Base-by-base conservation (phyloP, 441 rosid genomes). In the Geranium incanum region DNA sequence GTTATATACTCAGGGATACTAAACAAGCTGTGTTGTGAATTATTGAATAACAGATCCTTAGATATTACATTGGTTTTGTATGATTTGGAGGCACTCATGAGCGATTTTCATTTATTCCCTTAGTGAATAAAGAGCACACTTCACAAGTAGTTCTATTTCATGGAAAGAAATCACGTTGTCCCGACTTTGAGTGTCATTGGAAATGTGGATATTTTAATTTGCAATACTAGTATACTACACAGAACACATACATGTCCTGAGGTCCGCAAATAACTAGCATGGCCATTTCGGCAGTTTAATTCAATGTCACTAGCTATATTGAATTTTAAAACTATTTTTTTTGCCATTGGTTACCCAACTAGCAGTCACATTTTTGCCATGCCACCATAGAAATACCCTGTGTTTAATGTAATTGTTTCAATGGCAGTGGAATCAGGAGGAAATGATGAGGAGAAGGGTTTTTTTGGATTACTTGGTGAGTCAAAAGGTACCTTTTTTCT, bases 401-500 rank as follows among this genome's bases (percentile, higher is more conserved):
- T n/a, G 6, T 15, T 52, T 12, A 18, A 15, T 52, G 60, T 52
- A 59, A 59, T 59, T 59, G 33, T 59, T 59, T 15, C 64, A 8
- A 59, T 59, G 23, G 19, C 64, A 59, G 89, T 82, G 70, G 88
- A 79, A 60, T 72, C 76, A 0, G 87, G 84, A 67, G 84, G 80
- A 71, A 78, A 57, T 71, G 81, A 74, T 62, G 89, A 80, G 41
- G 89, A 81, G 41, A 86, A 82, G 77, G 66, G 69, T 67, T 67
- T 37, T 67, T 38, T 71, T n/a, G 84, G 79, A 2, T 67, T 72
- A 70, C 68, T 75, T 62, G 85, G 84, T 59, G 89, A 77, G 28
- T 77, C 80, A 0, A 87, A 86, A 87, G 92, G 92, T 87, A 59
- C 48, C 66, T 68, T 70, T 59, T 59, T 11, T 7, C 33, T 19